Base-by-base conservation (phyloP, 805 yeast species). In the Saccharomycopsis sp. region DNA sequence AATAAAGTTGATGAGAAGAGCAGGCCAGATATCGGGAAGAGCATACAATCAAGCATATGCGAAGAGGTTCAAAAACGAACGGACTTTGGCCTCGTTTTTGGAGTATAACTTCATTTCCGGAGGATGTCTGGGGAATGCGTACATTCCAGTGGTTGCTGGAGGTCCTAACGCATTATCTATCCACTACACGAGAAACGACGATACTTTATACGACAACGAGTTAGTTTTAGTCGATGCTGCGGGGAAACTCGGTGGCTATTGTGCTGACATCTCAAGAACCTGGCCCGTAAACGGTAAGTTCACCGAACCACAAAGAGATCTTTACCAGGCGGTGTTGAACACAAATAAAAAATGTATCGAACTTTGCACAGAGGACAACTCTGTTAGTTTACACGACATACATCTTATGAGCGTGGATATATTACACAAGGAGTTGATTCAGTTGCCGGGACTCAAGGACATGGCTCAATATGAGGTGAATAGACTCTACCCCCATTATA, bases 141-240 rank as follows among this genome's bases (percentile, higher is more conserved):
- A 94, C 68, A 81, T 91, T 20, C 98, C 99, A 0, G 99, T 94
- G 8, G 96, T 94, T 2, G 99, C 98, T 3, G 86, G 96, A 37
- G 99, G 99, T 1, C 73, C 80, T 29, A 91, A 94, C 69, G 90
- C 97, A 0, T 73, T 94, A 46, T 88, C 92, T 46, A 92, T 94
- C 60, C 99, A 94, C 71, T 94, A 94, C 70, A 91, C 97, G 0
- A 76, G 96, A 59, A 94, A 94, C 66, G 96, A 94, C 70, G 96
- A 89, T 67, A 71, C 87, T 12, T 77, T 94, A 61, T 79, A 80
- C 58, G 79, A 80, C 50, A 90, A 84, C 62, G 97, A 92, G 62
- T 73, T 89, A 76, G 97, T 91, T 5, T 80, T 94, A 29, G 91
- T 94, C 2, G 99, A 94, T 71, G 98, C 98, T 2, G 95, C 96